Evolutionary conservation across 352 stramenopile species (phyloP), one percentile per base, ranked within the genome.

Genomic region (Pythium chondricola): DNA sequence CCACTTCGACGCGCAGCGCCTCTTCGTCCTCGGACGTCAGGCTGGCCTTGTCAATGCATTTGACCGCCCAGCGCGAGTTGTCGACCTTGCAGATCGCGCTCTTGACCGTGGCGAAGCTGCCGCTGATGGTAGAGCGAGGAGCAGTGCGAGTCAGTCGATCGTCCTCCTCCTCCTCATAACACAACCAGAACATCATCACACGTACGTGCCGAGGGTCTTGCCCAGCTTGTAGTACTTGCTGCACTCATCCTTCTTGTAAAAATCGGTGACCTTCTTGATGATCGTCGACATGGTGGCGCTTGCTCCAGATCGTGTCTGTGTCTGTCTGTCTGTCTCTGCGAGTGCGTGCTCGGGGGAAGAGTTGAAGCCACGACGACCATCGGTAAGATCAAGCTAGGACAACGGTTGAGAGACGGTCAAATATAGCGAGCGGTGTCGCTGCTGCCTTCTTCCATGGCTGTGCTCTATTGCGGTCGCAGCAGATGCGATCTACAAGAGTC

Each of bases 161-260:
- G 11, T 8, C 77, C n/a, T n/a, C n/a, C n/a, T n/a, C n/a, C n/a
- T n/a, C n/a, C n/a, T n/a, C n/a, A n/a, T n/a, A n/a, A n/a, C n/a
- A n/a, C n/a, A n/a, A n/a, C n/a, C n/a, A n/a, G n/a, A n/a, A n/a
- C n/a, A n/a, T n/a, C n/a, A n/a, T n/a, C n/a, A n/a, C n/a, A n/a
- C 78, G 55, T 86, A 93, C 82, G 85, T 93, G 59, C 83, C 83
- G 18, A 95, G 71, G 17, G 77, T 90, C 65, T 88, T 86, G 66
- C 83, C 85, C 27, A 95, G 66, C 56, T 93, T 93, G 74, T 95
- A 94, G 64, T 89, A 89, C 56, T 89, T 89, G 65, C 70, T 87
- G 61, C 77, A 89, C 55, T 93, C 79, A 38, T 90, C 71, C 56
- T 92, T 87, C 67, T 88, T 88, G 69, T 90, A 90, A 45, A 90